These are phyloP conservation scores for Pharus latifolius DNA, from an alignment of 176 grass and related monocot species.

Conservation along the genomic window DNA sequence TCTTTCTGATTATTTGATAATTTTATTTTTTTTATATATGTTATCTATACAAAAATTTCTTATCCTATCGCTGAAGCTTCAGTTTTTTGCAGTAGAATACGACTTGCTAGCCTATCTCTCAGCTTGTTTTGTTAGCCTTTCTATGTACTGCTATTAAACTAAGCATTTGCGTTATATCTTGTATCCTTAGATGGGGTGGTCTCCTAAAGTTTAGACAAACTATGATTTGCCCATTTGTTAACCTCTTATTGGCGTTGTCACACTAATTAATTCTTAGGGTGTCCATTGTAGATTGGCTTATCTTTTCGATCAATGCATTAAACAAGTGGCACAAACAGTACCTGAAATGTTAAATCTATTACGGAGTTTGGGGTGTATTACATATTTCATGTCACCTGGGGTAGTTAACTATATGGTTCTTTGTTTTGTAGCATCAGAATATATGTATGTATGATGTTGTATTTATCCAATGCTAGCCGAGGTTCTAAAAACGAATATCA, in stretches of 20 bases:
- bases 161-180: neutral
- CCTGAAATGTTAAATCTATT: slow-evolving; percentile 12
- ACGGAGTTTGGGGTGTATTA: neutral
- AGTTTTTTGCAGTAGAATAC: slow-evolving; percentile 4
- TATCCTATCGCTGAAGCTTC: neutral
- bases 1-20: too few relatives aligned
- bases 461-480: neutral
- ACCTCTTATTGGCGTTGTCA: neutral
- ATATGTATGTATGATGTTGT: neutral
- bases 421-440: slow-evolving; percentile 1
- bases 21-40: too few relatives aligned
- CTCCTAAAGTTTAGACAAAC: slow-evolving; percentile 40
- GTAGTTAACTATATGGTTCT: neutral
- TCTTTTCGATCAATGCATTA: neutral
- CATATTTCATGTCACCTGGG: neutral
- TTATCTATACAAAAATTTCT: too few relatives aligned
- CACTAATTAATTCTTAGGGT: neutral
- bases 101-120: neutral
- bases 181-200: slow-evolving; percentile 20
- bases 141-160: slow-evolving; percentile 14
- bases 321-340: neutral
- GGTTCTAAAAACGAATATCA: too few relatives aligned
- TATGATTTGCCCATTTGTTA: slow-evolving; percentile 17
- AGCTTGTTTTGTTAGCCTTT: slow-evolving; percentile 22
- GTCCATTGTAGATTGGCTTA: slow-evolving; percentile 5